A percentile compares a stretch with the other conserved stretches of the same genome.
Conservation (phyloP, 225 moss, liverwort and hornwort genomes). For the Marchantia paleacea region DNA sequence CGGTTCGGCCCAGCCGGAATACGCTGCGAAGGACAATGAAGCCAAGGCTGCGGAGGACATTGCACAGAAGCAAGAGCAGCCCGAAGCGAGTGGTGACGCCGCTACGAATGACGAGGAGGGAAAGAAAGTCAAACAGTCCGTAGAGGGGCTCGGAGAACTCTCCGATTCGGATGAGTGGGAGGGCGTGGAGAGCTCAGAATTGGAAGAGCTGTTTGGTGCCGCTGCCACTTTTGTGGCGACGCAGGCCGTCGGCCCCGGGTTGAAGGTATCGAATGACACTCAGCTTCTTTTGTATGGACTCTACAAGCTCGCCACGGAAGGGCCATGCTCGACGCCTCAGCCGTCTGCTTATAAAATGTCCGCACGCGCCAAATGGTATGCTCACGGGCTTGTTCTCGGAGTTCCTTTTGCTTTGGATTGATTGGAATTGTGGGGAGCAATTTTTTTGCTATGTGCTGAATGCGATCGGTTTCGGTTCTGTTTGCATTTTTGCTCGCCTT, state of each 20-base stretch:
- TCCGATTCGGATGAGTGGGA: slow-evolving; percentile 98
- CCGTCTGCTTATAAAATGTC: slow-evolving; percentile 80
- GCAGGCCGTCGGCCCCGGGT: slow-evolving; percentile 68
- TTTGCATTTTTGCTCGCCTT: neutral
- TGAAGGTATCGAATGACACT: slow-evolving; percentile 83
- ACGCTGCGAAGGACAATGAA: neutral
- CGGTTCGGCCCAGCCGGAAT: neutral
- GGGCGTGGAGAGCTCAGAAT: slow-evolving; percentile 95
- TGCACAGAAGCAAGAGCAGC: neutral
- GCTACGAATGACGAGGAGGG: slow-evolving; percentile 23
- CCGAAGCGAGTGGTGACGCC: neutral
- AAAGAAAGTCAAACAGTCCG: slow-evolving; percentile 4
- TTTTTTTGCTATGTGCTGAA: neutral
- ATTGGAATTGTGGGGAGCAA: neutral
- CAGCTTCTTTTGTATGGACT: slow-evolving; percentile 89
- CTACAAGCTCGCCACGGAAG: slow-evolving; percentile 97
- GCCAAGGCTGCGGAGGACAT: neutral
- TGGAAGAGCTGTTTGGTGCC: slow-evolving; percentile 88
- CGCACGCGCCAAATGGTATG: slow-evolving; percentile 99
- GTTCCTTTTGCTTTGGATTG: neutral
- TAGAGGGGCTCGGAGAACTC: slow-evolving; percentile 32
- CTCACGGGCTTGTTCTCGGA: slow-evolving; percentile 18
- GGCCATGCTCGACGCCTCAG: slow-evolving; percentile 84
- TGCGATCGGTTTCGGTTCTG: no score
- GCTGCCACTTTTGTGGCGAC: slow-evolving; percentile 86